phyloP scores from a whole-genome alignment of 352 stramenopile species.

The Pythium insidiosum region DNA sequence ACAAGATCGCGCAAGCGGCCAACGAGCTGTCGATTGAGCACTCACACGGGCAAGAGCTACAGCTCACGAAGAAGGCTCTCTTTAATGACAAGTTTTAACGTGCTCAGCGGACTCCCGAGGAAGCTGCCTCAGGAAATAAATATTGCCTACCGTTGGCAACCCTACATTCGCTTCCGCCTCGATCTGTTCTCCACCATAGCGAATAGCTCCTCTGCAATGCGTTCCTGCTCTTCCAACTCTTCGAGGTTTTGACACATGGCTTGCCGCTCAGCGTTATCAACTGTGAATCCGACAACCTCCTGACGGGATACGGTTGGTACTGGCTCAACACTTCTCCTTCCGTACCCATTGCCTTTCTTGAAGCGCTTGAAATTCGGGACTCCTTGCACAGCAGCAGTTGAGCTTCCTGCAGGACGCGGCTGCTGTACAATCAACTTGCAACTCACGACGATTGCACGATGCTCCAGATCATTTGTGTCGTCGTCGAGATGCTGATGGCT shows the following conservation, averaged over 20 bases:
- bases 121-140: not conserved
- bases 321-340: too few species aligned
- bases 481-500: not conserved
- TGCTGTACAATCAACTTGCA: slow-evolving; percentile 51
- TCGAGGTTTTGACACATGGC: slow-evolving; percentile 55
- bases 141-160: slow-evolving; percentile 2
- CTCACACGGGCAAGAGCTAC: slow-evolving; percentile 68
- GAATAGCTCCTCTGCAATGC: slow-evolving; percentile 80
- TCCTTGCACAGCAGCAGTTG: not conserved
- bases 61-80: slow-evolving; percentile 76
- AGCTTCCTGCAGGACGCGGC: not conserved
- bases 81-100: slow-evolving; percentile 76
- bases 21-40: slow-evolving; percentile 85
- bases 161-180: slow-evolving; percentile 37
- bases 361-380: slow-evolving; percentile 79
- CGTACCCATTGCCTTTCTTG: slow-evolving; percentile 62
- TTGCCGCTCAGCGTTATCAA: slow-evolving; percentile 52
- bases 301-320: slow-evolving; percentile 25
- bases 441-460: slow-evolving; percentile 19
- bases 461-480: not conserved
- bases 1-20: slow-evolving; percentile 81
- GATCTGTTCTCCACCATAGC: slow-evolving; percentile 63
- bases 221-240: slow-evolving; percentile 69
- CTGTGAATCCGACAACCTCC: slow-evolving; percentile 42
- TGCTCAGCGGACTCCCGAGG: not conserved